phyloP scores from a whole-genome alignment of 257 asterid species.

The Solanum pennellii region DNA sequence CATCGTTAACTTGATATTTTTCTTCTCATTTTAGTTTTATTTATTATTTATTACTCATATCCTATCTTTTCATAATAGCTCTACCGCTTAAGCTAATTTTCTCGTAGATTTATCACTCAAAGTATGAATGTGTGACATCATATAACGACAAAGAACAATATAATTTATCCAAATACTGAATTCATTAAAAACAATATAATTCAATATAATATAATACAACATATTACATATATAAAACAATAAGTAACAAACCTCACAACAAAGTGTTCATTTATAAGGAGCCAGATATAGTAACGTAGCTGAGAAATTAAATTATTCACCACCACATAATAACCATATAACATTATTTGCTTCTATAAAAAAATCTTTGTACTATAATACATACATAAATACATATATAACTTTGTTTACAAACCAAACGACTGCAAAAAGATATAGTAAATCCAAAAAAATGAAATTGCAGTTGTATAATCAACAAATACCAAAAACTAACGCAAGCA shows the following conservation, averaged over 20 bases:
- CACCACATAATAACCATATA: neutral
- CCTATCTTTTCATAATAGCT: neutral
- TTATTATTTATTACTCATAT: no score
- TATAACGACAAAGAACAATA: no score
- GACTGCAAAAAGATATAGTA: neutral
- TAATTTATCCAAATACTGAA: neutral
- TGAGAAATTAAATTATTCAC: neutral
- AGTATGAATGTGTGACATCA: no score
- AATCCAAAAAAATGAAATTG: neutral
- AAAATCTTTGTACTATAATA: neutral
- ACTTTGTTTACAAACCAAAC: neutral
- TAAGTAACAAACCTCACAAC: neutral
- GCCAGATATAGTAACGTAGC: neutral
- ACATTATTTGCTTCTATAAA: neutral
- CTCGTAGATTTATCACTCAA: no score
- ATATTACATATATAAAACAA: no score
- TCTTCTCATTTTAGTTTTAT: neutral
- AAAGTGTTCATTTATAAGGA: neutral
- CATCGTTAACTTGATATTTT: no score
- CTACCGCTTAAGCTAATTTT: neutral
- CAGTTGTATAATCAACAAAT: neutral
- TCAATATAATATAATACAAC: no score
- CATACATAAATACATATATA: neutral
- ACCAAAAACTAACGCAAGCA: conserved; percentile 14
- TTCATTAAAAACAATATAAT: no score